Evolutionary conservation across 2,329 filamentous ascomycete species (phyloP).

Genomic region (Dryadomyces quercus-mongolicae): DNA sequence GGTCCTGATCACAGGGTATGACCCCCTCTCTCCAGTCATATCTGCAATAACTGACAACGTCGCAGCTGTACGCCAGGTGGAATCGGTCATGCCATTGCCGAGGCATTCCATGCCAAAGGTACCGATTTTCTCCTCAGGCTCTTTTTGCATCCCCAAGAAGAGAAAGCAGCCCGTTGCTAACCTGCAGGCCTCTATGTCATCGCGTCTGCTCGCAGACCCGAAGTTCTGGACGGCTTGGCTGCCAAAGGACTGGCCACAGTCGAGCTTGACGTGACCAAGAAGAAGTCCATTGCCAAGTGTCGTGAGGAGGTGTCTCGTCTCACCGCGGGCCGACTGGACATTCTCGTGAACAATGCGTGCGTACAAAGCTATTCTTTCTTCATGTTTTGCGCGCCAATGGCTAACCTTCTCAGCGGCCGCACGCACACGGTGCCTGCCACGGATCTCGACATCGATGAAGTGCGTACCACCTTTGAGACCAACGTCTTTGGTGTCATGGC

Average conservation of each 20-base stretch:
- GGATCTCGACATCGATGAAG: constrained; percentile 38
- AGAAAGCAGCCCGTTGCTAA: too few relatives aligned
- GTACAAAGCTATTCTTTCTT: constrained; percentile 11
- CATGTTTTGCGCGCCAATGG: not conserved
- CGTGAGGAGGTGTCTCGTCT: constrained; percentile 32
- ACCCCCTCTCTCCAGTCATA: not conserved
- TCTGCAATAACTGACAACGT: not conserved
- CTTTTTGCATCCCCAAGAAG: not conserved
- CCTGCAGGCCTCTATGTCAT: constrained; percentile 38
- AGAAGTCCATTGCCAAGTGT: constrained; percentile 36
- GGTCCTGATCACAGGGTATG: constrained; percentile 39
- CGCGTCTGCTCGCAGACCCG: constrained; percentile 38
- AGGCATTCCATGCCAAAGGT: constrained; percentile 42
- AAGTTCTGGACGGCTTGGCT: constrained; percentile 33
- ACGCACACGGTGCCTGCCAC: constrained; percentile 38
- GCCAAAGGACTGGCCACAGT: constrained; percentile 35
- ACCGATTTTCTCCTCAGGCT: not conserved
- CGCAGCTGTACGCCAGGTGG: constrained; percentile 44
- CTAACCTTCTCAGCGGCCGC: constrained; percentile 27
- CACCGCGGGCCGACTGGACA: constrained; percentile 40
- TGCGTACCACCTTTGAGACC: constrained; percentile 41
- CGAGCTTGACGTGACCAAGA: constrained; percentile 39
- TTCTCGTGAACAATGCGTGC: constrained; percentile 49
- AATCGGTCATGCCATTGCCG: constrained; percentile 41
- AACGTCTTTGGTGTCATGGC: constrained; percentile 47